Evolutionary conservation across 2,329 filamentous ascomycete species (phyloP).

Genomic region (Sclerotinia minor): DNA sequence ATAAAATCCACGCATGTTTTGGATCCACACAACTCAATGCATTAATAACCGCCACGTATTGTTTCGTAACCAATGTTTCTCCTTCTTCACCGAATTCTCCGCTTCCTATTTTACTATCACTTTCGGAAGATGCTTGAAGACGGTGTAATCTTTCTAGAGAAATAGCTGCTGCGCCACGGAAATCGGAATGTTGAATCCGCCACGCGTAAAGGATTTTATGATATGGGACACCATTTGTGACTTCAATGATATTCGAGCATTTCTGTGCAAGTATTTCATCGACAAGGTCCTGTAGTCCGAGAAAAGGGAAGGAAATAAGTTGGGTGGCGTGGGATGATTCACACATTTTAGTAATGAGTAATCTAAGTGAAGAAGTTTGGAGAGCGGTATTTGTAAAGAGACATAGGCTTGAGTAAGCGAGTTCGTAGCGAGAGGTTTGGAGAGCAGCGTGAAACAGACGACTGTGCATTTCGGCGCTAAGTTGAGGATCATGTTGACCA

Average conservation of each 20-base stretch:
- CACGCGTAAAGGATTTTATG: slow-evolving; percentile 91
- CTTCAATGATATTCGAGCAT: slow-evolving; percentile 67
- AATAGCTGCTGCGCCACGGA: slow-evolving; percentile 71
- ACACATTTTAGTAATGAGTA: slow-evolving; percentile 69
- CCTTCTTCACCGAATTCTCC: slow-evolving; percentile 58
- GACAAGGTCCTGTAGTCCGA: slow-evolving; percentile 73
- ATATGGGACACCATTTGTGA: slow-evolving; percentile 67
- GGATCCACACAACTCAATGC: slow-evolving; percentile 81
- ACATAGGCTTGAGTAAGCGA: slow-evolving; percentile 77
- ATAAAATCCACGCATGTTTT: slow-evolving; percentile 78
- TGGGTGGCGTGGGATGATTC: slow-evolving; percentile 64
- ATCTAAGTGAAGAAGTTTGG: slow-evolving; percentile 69
- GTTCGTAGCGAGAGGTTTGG: slow-evolving; percentile 74
- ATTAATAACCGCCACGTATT: slow-evolving; percentile 91
- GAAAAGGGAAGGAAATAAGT: slow-evolving; percentile 76
- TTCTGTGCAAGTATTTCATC: slow-evolving; percentile 75
- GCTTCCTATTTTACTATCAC: slow-evolving; percentile 51
- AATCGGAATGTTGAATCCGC: slow-evolving; percentile 82
- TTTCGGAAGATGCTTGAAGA: slow-evolving; percentile 59
- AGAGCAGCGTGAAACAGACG: slow-evolving; percentile 82
- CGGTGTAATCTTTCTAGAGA: slow-evolving; percentile 64
- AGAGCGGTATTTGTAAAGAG: slow-evolving; percentile 71
- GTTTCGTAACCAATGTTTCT: slow-evolving; percentile 66
- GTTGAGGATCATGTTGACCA: slow-evolving; percentile 31
- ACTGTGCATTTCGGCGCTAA: slow-evolving; percentile 72